These are phyloP conservation scores for Tetrapisispora arboricola DNA, from an alignment of 805 yeast species.

Conservation along the genomic window DNA sequence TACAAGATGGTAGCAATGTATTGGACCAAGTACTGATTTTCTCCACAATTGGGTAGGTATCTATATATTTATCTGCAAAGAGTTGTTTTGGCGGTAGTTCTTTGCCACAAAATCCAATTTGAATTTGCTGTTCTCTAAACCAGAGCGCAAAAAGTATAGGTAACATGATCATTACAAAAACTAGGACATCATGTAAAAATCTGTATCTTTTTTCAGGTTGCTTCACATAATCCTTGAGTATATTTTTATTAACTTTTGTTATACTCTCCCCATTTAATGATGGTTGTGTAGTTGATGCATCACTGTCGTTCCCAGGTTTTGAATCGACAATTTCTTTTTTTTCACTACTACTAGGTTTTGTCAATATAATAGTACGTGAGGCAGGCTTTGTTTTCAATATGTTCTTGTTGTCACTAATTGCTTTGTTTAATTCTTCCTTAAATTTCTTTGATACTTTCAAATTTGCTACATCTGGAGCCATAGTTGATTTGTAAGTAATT, in stretches of 20 bases:
- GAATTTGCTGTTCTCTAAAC: conserved; percentile 53
- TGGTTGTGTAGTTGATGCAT: too few relatives aligned
- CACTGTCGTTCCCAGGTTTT: too few relatives aligned
- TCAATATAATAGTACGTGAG: background rate
- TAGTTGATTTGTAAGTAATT: conserved; percentile 7
- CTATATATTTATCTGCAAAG: background rate
- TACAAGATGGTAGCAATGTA: conserved; percentile 49
- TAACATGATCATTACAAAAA: conserved; percentile 30
- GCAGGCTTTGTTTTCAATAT: background rate
- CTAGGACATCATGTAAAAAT: conserved; percentile 5
- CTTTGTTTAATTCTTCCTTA: conserved; percentile 29
- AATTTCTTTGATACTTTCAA: conserved; percentile 28
- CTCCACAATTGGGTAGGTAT: background rate
- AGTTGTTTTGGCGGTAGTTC: conserved; percentile 30
- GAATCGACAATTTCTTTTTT: background rate
- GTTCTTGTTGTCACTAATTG: conserved; percentile 7
- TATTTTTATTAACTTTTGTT: too few relatives aligned
- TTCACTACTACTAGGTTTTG: background rate
- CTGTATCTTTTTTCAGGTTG: too few relatives aligned
- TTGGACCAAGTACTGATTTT: conserved; percentile 39
- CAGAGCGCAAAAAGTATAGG: conserved; percentile 38
- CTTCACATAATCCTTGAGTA: background rate
- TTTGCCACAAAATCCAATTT: conserved; percentile 68
- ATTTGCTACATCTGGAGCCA: conserved; percentile 26
- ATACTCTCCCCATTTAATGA: background rate